Conservation (phyloP, 208 protist genomes). For the Trichomonas vaginalis region DNA sequence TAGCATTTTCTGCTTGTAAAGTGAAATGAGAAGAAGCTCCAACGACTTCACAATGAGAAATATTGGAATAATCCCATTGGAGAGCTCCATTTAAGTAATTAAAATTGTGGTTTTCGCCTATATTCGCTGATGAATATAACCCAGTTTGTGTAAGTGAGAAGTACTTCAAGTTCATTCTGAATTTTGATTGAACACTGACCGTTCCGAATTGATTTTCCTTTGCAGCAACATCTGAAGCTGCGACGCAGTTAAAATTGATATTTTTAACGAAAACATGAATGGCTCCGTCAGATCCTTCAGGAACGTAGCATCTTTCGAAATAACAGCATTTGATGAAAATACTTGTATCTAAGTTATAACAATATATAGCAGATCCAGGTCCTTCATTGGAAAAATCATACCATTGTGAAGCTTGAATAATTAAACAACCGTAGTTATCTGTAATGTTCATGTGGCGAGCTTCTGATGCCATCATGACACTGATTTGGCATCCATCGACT, state of each 20-base stretch:
- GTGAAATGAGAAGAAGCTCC: neutral
- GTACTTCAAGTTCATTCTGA: neutral
- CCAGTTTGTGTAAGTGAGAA: neutral
- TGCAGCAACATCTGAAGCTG: neutral
- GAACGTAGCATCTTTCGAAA: neutral
- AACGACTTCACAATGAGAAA: neutral
- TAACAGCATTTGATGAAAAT: neutral
- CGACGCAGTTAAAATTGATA: neutral
- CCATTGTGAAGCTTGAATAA: neutral
- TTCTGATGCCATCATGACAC: neutral
- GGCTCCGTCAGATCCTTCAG: neutral
- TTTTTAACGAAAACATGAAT: neutral
- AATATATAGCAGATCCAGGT: neutral
- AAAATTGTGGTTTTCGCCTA: neutral
- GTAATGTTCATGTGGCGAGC: neutral
- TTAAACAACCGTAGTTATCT: neutral
- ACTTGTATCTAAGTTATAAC: neutral
- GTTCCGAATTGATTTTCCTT: neutral
- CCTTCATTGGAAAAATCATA: neutral
- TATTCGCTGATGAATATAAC: neutral
- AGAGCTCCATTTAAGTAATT: neutral
- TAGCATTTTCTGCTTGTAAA: neutral
- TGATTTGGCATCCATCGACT: neutral
- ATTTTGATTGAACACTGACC: neutral
- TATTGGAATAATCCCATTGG: neutral